Conservation (phyloP, 2,329 filamentous ascomycete species). For the Fusarium subglutinans region DNA sequence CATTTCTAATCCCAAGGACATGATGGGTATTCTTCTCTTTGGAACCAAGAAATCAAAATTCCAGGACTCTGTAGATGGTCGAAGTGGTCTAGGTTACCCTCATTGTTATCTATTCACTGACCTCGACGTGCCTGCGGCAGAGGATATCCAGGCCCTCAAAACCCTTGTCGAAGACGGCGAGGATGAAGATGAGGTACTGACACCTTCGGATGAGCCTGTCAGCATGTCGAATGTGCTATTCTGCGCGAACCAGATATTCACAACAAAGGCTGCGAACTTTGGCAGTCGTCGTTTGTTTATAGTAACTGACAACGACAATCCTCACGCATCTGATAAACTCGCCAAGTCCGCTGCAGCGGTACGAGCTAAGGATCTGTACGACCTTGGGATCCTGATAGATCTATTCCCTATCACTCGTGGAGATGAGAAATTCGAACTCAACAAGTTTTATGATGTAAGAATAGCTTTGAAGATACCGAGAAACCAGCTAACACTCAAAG, state of each 20-base stretch:
- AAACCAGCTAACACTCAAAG: conserved; percentile 51
- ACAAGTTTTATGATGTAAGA: conserved; percentile 89
- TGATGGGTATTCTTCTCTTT: conserved; percentile 95
- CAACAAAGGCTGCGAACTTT: conserved; percentile 93
- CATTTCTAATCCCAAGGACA: conserved; percentile 94
- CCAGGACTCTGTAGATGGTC: conserved; percentile 70
- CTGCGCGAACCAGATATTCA: conserved; percentile 96
- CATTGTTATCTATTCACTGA: conserved; percentile 93
- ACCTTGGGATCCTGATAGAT: conserved; percentile 90
- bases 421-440: conserved; percentile 78
- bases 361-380: conserved; percentile 92
- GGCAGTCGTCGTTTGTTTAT: conserved; percentile 93
- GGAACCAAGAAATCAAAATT: conserved; percentile 88
- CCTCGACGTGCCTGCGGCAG: conserved; percentile 85
- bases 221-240: conserved; percentile 92
- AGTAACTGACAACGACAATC: conserved; percentile 92
- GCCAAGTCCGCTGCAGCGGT: conserved; percentile 81
- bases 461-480: background rate
- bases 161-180: conserved; percentile 81
- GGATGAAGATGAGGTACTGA: conserved; percentile 73
- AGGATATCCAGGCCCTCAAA: conserved; percentile 84
- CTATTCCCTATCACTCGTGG: conserved; percentile 85
- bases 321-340: conserved; percentile 77
- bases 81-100: conserved; percentile 74
- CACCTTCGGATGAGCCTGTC: conserved; percentile 73